A percentile compares a stretch with the other conserved stretches of the same genome.
Conservation (phyloP, 1,284 basidiomycete species). For the Filobasidium uniguttulatum region DNA sequence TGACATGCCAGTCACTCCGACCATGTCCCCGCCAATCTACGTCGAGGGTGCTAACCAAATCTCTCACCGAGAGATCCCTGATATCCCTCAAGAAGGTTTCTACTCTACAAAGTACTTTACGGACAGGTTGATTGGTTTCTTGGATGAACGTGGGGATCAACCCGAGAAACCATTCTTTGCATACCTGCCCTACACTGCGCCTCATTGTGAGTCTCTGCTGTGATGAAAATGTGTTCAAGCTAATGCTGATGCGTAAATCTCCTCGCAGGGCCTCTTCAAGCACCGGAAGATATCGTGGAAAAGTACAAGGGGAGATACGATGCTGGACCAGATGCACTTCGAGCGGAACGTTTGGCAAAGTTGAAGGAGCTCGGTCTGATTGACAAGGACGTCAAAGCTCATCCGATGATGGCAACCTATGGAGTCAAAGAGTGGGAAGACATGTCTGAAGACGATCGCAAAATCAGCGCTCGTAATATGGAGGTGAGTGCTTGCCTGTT, state of each 20-base stretch:
- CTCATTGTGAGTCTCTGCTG: slow-evolving; percentile 15
- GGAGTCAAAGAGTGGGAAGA: slow-evolving; percentile 19
- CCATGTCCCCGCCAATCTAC: slow-evolving; percentile 18
- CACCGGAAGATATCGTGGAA: slow-evolving; percentile 19
- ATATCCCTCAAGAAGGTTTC: slow-evolving; percentile 8
- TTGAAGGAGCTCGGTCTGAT: slow-evolving; percentile 23
- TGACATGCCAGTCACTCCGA: slow-evolving; percentile 18
- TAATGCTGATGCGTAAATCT: too few species aligned
- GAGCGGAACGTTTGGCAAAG: slow-evolving; percentile 19
- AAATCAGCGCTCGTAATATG: slow-evolving; percentile 21
- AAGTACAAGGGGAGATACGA: slow-evolving; percentile 27
- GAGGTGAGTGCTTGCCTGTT: slow-evolving; percentile 13
- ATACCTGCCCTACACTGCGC: neutral
- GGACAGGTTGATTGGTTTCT: slow-evolving; percentile 20
- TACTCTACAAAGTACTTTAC: slow-evolving; percentile 24
- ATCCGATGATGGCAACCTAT: slow-evolving; percentile 10
- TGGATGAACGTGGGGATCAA: slow-evolving; percentile 17
- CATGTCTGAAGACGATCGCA: slow-evolving; percentile 19
- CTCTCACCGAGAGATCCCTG: slow-evolving; percentile 8
- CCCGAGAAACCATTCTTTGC: neutral
- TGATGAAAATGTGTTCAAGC: too few species aligned
- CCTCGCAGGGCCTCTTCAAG: slow-evolving; percentile 21
- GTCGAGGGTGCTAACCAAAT: slow-evolving; percentile 17
- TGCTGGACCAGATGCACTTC: slow-evolving; percentile 24
- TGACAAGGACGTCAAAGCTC: slow-evolving; percentile 14